phyloP scores from a whole-genome alignment of 305 asterid genomes.

The Stenogyne calaminthoides region DNA sequence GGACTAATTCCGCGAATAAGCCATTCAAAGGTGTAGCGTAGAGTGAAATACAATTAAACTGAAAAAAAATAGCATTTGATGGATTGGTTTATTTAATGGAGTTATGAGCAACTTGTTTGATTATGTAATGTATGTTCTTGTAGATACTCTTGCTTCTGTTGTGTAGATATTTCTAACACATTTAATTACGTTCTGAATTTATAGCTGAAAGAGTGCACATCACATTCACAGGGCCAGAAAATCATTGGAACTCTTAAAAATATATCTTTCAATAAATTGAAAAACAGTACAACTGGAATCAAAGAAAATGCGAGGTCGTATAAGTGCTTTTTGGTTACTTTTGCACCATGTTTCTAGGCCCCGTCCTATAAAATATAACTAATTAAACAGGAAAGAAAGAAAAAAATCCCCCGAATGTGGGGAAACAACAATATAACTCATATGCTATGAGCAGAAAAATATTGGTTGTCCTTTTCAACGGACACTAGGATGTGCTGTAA shows the following conservation, averaged over 20 bases:
- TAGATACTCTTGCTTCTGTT: not conserved
- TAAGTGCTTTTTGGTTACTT: slow-evolving; percentile 10
- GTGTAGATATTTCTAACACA: not conserved
- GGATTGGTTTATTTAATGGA: not conserved
- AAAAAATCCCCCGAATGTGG: slow-evolving; percentile 36
- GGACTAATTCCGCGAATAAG: not conserved
- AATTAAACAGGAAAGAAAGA: slow-evolving; percentile 17
- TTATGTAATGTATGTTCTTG: not conserved
- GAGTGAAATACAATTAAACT: not conserved
- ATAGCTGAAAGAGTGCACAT: not conserved
- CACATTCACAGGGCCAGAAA: not conserved
- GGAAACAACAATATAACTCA: slow-evolving; percentile 34
- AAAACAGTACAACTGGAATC: slow-evolving; percentile 26
- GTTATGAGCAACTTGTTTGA: not conserved
- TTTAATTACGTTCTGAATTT: not conserved
- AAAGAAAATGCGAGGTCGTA: slow-evolving; percentile 13
- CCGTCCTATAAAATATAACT: slow-evolving; percentile 4
- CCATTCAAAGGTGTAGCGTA: not conserved
- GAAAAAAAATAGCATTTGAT: slow-evolving; percentile 4
- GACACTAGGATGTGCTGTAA: slow-evolving; percentile 13
- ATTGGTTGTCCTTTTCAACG: slow-evolving; percentile 27
- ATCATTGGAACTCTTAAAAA: slow-evolving; percentile 13
- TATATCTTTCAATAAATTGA: slow-evolving; percentile 12
- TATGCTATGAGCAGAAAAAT: slow-evolving; percentile 30
- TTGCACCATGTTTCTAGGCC: slow-evolving; percentile 21